These are phyloP conservation scores for Phytophthora podocarpi DNA, from an alignment of 352 stramenopile species.

Conservation along the genomic window DNA sequence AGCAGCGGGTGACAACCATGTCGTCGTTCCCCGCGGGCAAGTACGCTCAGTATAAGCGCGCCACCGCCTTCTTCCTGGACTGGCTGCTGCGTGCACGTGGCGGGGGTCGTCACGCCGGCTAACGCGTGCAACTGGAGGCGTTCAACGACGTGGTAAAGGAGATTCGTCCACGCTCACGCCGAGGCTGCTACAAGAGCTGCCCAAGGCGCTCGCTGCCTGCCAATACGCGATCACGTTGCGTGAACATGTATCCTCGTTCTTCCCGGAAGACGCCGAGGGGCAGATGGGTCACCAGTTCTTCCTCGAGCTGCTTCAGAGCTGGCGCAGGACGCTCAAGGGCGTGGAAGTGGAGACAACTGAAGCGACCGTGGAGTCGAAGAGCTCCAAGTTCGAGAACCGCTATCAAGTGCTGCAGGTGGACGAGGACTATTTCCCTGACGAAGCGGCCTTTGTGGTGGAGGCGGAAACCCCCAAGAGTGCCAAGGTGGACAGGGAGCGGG, in stretches of 20 bases:
- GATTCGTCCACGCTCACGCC: constrained; percentile 15
- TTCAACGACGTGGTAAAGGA: constrained; percentile 1
- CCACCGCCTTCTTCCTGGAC: constrained; percentile 3
- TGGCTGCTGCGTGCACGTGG: not conserved
- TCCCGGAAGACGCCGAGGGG: not conserved
- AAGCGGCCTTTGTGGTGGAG: not conserved
- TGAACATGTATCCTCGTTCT: constrained; percentile 18
- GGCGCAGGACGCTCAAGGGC: not conserved
- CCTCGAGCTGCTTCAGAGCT: constrained; percentile 2
- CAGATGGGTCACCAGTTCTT: constrained; percentile 7
- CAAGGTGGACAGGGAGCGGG: not conserved
- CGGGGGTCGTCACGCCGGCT: not conserved
- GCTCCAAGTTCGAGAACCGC: constrained; percentile 31
- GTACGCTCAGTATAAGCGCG: constrained; percentile 2
- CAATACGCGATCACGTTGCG: constrained; percentile 21
- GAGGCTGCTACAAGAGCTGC: constrained; percentile 13
- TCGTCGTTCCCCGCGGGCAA: constrained; percentile 1
- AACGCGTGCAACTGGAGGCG: not conserved
- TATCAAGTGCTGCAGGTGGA: constrained; percentile 31
- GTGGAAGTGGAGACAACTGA: not conserved
- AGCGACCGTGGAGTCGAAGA: not conserved
- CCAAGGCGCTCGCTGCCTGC: constrained; percentile 21
- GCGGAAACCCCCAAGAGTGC: not conserved
- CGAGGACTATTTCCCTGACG: constrained; percentile 15
- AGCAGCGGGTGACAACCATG: too few relatives aligned